phyloP scores from a whole-genome alignment of 2,329 filamentous ascomycete genomes.

The Phaeosphaeria sp. region DNA sequence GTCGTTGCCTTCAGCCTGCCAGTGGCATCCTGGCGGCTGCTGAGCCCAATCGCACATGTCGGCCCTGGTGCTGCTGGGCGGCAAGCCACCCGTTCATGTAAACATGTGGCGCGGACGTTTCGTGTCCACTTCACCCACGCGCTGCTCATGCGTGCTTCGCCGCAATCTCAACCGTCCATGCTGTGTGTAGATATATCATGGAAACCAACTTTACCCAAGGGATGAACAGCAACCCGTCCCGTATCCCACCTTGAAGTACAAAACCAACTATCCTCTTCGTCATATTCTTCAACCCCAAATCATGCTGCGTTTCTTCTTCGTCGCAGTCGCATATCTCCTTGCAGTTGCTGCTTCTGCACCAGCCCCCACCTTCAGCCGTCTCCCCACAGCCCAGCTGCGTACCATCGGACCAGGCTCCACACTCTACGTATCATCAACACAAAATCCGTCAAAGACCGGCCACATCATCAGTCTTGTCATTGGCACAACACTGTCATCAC shows the following conservation, averaged over 20 bases:
- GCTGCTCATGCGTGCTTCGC: slow-evolving; percentile 21
- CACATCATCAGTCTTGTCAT: slow-evolving; percentile 21
- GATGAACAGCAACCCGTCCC: too few species aligned
- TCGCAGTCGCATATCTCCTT: slow-evolving; percentile 7
- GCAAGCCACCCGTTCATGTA: slow-evolving; percentile 4
- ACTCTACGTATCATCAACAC: slow-evolving; percentile 10
- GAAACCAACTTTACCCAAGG: not conserved
- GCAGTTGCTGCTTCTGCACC: slow-evolving; percentile 9
- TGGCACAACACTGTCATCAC: slow-evolving; percentile 23
- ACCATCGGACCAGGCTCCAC: slow-evolving; percentile 12
- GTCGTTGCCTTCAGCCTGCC: not conserved
- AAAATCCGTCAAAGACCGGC: slow-evolving; percentile 12
- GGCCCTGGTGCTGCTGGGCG: not conserved
- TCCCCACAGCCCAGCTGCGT: slow-evolving; percentile 19
- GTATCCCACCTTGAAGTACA: not conserved
- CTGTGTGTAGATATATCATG: slow-evolving; percentile 1
- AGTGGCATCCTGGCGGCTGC: not conserved
- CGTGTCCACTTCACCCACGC: slow-evolving; percentile 7
- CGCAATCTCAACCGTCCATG: not conserved
- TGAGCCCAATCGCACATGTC: not conserved
- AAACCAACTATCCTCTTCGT: not conserved
- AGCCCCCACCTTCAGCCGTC: slow-evolving; percentile 1
- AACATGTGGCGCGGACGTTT: slow-evolving; percentile 14
- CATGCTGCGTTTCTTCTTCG: slow-evolving; percentile 9
- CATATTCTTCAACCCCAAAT: not conserved